Evolutionary conservation across 106 monocot species (phyloP), one percentile per base, ranked within the genome.

Genomic region (Acorus calamus): DNA sequence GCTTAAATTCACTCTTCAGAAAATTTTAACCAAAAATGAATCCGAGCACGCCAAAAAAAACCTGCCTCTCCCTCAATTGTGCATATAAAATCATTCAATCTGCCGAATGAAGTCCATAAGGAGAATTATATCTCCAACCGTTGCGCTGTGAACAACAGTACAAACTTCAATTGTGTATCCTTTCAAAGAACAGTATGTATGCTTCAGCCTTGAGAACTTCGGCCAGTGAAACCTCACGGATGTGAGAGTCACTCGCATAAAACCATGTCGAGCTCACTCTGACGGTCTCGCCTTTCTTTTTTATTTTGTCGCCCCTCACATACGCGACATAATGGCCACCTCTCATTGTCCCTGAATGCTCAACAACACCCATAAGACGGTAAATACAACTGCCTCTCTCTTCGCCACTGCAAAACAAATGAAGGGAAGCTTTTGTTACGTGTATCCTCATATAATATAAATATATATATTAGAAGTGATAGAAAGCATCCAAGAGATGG

Each of bases 181-280:
- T 84, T 69, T 85, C 82, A 60, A 88, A 92, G 53, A 92, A 92
- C 8, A 92, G 80, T 62, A 92, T 76, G 61, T 92, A 92, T 11
- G 92, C 88, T 49, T 92, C 92, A 12, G 79, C 69, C 28, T 74
- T 70, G 14, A 92, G 82, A 42, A 92, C 84, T 63, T 92, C 84
- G 13, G 81, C 45, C 46, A 82, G 59, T 2, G 80, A 76, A 68
- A 68, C 69, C 71, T 92, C 85, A 28, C 71, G 73, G 2, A 92
- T 75, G 44, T 76, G 65, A 9, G 72, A 59, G 56, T 92, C 92
- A 47, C 84, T 85, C 47, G 76, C 73, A 60, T 88, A 80, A 66
- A 88, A 92, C 92, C 92, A 92, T 10, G 72, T 45, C 5, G 60
- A 8, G 9, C 46, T 60, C 28, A 14, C 44, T 4, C 47, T 6